These are phyloP conservation scores for Phytophthora megakarya DNA, from an alignment of 352 stramenopile species.

Conservation along the genomic window DNA sequence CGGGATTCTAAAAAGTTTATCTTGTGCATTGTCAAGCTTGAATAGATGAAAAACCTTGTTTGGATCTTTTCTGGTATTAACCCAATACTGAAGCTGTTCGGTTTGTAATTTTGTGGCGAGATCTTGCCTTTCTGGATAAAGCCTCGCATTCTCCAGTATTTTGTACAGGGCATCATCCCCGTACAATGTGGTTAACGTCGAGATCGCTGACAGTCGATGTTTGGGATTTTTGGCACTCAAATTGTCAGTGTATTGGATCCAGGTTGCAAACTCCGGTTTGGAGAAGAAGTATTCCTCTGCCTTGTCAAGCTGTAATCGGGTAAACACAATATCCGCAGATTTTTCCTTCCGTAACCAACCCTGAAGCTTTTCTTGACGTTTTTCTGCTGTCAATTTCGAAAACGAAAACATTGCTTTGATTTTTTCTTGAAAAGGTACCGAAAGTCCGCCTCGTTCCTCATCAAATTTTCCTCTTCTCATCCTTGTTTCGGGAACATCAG, in stretches of 20 bases:
- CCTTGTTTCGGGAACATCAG: too few species aligned
- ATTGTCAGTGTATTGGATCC: slow-evolving; percentile 2
- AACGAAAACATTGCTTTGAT: too few species aligned
- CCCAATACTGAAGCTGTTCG: background rate
- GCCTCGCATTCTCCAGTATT: background rate
- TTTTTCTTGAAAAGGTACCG: too few species aligned
- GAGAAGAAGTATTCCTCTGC: too few species aligned
- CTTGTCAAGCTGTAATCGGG: too few species aligned
- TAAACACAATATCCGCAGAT: too few species aligned
- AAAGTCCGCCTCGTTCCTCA: too few species aligned
- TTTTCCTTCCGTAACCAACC: too few species aligned
- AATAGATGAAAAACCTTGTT: background rate
- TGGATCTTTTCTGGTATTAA: background rate
- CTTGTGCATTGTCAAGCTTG: background rate
- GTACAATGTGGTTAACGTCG: background rate
- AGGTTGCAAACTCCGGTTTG: too few species aligned
- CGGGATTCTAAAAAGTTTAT: background rate
- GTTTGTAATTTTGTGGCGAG: background rate
- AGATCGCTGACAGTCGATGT: background rate
- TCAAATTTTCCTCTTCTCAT: too few species aligned
- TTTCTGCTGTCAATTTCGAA: too few species aligned
- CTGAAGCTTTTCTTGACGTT: too few species aligned
- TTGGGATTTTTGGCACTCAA: background rate
- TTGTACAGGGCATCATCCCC: background rate
- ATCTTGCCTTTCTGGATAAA: background rate